phyloP scores from a whole-genome alignment of 768 basidiomycete genomes.

The Phallus indusiatus region DNA sequence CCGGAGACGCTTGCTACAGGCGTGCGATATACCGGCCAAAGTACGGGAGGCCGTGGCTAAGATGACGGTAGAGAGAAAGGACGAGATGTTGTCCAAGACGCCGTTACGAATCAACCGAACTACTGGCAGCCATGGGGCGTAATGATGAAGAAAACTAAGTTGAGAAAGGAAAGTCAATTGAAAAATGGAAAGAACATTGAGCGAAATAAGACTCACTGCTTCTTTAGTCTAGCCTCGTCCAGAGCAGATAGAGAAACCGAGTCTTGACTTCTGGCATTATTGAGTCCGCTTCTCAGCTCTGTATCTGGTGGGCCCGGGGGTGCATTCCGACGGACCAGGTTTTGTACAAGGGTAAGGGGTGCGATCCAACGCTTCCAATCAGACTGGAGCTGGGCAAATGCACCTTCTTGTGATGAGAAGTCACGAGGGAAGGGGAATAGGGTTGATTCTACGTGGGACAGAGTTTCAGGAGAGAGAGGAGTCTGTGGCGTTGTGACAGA shows the following conservation, averaged over 20 bases:
- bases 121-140: constrained; percentile 4
- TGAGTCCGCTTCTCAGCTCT: not conserved
- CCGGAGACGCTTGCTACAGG: not conserved
- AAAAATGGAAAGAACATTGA: not conserved
- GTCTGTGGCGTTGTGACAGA: not conserved
- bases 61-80: constrained; percentile 6
- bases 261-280: not conserved
- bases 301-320: not conserved
- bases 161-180: not conserved
- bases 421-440: constrained; percentile 1
- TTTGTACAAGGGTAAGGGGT: constrained; percentile 4
- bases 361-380: constrained; percentile 9
- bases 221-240: not conserved
- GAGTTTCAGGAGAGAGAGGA: constrained; percentile 3
- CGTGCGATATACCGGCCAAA: not conserved
- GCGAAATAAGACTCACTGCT: not conserved
- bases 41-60: constrained; percentile 4
- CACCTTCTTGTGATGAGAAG: not conserved
- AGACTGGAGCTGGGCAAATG: not conserved
- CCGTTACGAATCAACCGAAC: not conserved
- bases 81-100: not conserved
- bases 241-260: not conserved
- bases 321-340: not conserved
- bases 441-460: constrained; percentile 3
- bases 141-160: not conserved